A percentile compares a stretch with the other conserved stretches of the same genome.
These are phyloP conservation scores for Geotrichum aggregatum DNA, from an alignment of 1,139 yeast species.

Conservation along the genomic window DNA sequence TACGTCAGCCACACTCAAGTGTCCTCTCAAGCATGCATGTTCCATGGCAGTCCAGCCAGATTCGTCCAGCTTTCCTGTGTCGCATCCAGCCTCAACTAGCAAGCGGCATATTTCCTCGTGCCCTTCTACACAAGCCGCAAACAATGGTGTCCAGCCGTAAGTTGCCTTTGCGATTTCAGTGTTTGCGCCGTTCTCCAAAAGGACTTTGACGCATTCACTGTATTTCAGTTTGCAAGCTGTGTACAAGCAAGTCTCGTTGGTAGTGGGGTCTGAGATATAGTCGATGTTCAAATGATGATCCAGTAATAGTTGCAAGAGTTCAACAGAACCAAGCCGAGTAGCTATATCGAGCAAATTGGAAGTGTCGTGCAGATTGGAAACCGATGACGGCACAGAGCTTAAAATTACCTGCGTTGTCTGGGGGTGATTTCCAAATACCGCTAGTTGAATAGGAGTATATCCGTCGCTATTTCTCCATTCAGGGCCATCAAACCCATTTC, in stretches of 20 bases:
- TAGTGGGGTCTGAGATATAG: slow-evolving; percentile 51
- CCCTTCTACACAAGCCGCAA: slow-evolving; percentile 89
- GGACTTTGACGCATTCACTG: slow-evolving; percentile 51
- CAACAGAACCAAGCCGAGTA: slow-evolving; percentile 60
- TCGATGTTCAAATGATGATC: slow-evolving; percentile 61
- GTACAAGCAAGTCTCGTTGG: slow-evolving; percentile 76
- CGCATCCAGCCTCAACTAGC: slow-evolving; percentile 49
- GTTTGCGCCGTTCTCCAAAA: slow-evolving; percentile 58
- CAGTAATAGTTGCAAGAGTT: slow-evolving; percentile 53
- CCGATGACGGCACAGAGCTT: slow-evolving; percentile 41
- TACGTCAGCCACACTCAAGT: slow-evolving; percentile 61
- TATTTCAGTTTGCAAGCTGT: slow-evolving; percentile 68
- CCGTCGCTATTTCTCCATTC: slow-evolving; percentile 84
- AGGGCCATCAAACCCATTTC: slow-evolving; percentile 32
- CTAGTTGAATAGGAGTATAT: slow-evolving; percentile 75
- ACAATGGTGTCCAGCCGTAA: slow-evolving; percentile 94
- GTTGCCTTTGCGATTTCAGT: slow-evolving; percentile 71
- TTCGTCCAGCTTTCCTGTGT: slow-evolving; percentile 59
- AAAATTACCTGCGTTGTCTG: slow-evolving; percentile 62
- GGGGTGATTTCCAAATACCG: slow-evolving; percentile 81
- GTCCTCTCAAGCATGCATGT: slow-evolving; percentile 91
- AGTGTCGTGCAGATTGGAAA: slow-evolving; percentile 42
- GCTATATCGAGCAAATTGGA: slow-evolving; percentile 57
- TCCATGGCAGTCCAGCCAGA: slow-evolving; percentile 98
- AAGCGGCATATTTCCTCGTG: slow-evolving; percentile 52